Evolutionary conservation across 2,329 filamentous ascomycete genomes (phyloP), one percentile per base, ranked within the genome.

Genomic region (Alternaria brassicicola): DNA sequence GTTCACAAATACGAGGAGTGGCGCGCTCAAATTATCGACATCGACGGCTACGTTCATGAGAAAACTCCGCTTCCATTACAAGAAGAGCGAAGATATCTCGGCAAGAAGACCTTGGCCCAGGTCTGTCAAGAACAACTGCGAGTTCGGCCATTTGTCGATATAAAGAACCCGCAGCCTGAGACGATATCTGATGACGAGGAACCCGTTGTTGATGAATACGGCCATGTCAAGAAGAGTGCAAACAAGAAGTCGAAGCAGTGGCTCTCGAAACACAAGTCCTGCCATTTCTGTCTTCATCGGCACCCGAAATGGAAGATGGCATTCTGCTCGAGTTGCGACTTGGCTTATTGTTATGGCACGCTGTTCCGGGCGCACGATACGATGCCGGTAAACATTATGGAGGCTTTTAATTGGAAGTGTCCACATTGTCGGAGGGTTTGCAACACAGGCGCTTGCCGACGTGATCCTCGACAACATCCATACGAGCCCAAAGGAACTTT

Each of bases 61-160:
- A 82, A 80, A 58, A 93, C 89, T 0, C 91, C 91, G 1, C 82
- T 88, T 36, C 85, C 90, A 0, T 82, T 97, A 2, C 83, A 89
- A 58, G 82, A 91, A 52, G 92, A 91, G 49, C 84, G 88, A 31
- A 85, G 86, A 64, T 85, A 84, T 45, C 79, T 86, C 6, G 86
- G 85, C 15, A 93, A 89, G 75, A 96, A 93, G 73, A 89, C 93
- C 0, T 82, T 96, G 7, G 94, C 94, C 5, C 90, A 97, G 68
- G 88, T 98, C n/a, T 98, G 93, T 74, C 94, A 97, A 75, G 91
- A 96, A 65, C 92, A 97, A 68, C 81, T 98, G 15, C 87, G 86
- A 62, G 81, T 85, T 52, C 86, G 95, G 31, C 93, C 94, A 0
- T 97, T 89, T 83, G 89, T 89, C 19, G 92, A 97, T 69, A 88